Conservation (phyloP, 768 basidiomycete species). For the Hemileccinum impolitum region DNA sequence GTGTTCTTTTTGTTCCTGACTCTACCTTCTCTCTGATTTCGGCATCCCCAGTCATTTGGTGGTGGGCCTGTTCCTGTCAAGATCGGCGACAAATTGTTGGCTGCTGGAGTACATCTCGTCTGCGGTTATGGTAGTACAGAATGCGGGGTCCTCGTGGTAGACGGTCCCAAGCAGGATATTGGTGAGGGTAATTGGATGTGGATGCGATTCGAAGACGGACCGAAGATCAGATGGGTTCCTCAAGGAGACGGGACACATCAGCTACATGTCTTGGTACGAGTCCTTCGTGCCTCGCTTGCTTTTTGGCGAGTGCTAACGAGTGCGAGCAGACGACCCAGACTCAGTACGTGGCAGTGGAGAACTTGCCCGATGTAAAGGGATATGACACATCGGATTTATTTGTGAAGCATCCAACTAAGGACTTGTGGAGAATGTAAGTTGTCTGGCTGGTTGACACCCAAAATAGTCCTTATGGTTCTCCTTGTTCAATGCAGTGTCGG, state of each 20-base stretch:
- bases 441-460: fast-evolving
- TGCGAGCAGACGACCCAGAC: constrained; percentile 6
- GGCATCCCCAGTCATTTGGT: constrained; percentile 30
- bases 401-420: constrained; percentile 41
- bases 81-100: constrained; percentile 32
- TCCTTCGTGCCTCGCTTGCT: too few species aligned
- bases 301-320: not conserved
- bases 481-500: constrained; percentile 17
- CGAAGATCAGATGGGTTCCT: constrained; percentile 28
- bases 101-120: constrained; percentile 32
- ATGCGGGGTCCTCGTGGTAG: constrained; percentile 11
- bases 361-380: constrained; percentile 37
- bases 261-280: constrained; percentile 35
- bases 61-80: constrained; percentile 38
- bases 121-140: constrained; percentile 38
- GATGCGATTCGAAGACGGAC: constrained; percentile 24
- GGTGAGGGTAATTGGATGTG: constrained; percentile 35
- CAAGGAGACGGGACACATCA: constrained; percentile 36
- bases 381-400: constrained; percentile 45
- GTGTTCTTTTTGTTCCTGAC: too few species aligned
- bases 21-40: not conserved
- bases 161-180: constrained; percentile 3
- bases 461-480: not conserved
- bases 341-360: constrained; percentile 23
- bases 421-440: constrained; percentile 36